Conservation (phyloP, 2,329 filamentous ascomycete genomes). For the Curvularia hawaiiensis region DNA sequence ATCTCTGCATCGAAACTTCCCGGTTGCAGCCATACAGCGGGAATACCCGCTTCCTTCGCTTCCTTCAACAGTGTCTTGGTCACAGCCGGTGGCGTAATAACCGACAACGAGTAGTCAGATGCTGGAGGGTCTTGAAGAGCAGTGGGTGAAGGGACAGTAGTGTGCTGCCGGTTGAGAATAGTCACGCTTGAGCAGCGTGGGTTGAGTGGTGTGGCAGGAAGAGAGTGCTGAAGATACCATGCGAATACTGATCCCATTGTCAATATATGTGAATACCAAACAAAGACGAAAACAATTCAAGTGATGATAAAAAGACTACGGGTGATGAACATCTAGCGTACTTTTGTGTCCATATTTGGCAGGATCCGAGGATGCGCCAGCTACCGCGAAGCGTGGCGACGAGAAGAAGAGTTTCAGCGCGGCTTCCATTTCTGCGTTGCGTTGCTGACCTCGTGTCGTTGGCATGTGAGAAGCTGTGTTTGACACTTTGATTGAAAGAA, state of each 20-base stretch:
- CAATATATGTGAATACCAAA: background rate
- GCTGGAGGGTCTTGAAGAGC: conserved; percentile 59
- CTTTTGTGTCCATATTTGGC: conserved; percentile 89
- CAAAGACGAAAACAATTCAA: background rate
- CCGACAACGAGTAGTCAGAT: conserved; percentile 73
- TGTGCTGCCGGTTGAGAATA: conserved; percentile 63
- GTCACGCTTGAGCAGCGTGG: conserved; percentile 69
- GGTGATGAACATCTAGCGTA: conserved; percentile 47
- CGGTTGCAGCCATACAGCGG: conserved; percentile 72
- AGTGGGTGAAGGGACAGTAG: conserved; percentile 68
- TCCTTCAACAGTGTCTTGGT: conserved; percentile 77
- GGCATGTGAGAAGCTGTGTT: conserved; percentile 23
- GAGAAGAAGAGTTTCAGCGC: conserved; percentile 80
- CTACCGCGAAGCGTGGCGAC: conserved; percentile 81
- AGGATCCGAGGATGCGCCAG: conserved; percentile 84
- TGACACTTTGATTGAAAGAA: background rate
- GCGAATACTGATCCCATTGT: conserved; percentile 68
- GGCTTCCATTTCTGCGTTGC: conserved; percentile 61
- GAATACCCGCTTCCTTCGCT: conserved; percentile 73
- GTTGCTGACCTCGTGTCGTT: conserved; percentile 33
- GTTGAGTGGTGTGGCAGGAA: conserved; percentile 85
- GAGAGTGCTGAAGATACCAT: conserved; percentile 81
- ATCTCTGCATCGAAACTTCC: conserved; percentile 83
- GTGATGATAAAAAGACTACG: background rate
- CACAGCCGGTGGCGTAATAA: conserved; percentile 84